Evolutionary conservation across 495 filamentous ascomycete genomes (phyloP).

Genomic region (Chlorociboria aeruginascens): DNA sequence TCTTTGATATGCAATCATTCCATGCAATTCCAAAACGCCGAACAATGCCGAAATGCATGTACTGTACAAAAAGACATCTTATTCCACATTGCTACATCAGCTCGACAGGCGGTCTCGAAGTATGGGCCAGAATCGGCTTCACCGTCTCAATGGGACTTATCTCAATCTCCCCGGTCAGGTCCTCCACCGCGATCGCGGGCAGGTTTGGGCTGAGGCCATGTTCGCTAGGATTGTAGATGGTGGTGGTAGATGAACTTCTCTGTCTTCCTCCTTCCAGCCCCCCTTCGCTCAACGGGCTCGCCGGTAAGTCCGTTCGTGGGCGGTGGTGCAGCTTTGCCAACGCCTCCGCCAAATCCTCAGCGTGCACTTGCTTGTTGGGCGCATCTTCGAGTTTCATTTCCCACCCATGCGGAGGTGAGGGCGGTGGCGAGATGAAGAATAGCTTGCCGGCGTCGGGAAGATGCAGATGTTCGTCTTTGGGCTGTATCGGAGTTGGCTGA

Average conservation of each 20-base stretch:
- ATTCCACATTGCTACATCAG: slow-evolving; percentile 46
- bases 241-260: slow-evolving; percentile 44
- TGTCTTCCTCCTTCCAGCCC: slow-evolving; percentile 11
- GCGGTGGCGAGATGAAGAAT: slow-evolving; percentile 95
- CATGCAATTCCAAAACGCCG: slow-evolving; percentile 1
- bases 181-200: slow-evolving; percentile 84
- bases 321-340: slow-evolving; percentile 51
- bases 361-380: slow-evolving; percentile 88
- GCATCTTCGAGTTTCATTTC: slow-evolving; percentile 79
- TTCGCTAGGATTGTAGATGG: slow-evolving; percentile 65
- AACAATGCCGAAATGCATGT: background rate
- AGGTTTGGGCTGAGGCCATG: slow-evolving; percentile 66
- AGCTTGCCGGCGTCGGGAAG: slow-evolving; percentile 80
- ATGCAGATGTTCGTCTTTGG: slow-evolving; percentile 57
- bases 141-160: slow-evolving; percentile 33
- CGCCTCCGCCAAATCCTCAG: slow-evolving; percentile 75
- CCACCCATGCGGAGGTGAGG: slow-evolving; percentile 87
- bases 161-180: slow-evolving; percentile 54
- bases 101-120: slow-evolving; percentile 77
- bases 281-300: slow-evolving; percentile 11
- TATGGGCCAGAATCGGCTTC: slow-evolving; percentile 58
- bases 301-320: slow-evolving; percentile 16
- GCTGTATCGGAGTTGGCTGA: slow-evolving; percentile 46
- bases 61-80: background rate
- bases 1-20: background rate